phyloP scores from a whole-genome alignment of 257 asterid species.

The Primulina eburnea region DNA sequence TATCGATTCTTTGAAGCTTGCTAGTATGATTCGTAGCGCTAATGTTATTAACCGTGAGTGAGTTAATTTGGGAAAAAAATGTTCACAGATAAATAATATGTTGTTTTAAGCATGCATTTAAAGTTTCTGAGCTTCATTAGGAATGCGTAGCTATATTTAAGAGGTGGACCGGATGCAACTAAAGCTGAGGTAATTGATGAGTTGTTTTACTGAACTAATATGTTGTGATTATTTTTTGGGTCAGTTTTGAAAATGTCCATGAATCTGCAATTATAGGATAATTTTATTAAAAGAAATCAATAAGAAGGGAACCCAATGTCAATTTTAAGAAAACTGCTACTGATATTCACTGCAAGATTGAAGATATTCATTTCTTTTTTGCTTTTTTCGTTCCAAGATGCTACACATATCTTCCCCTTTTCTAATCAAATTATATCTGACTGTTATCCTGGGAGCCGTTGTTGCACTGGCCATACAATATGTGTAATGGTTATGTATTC shows the following conservation, averaged over 20 bases:
- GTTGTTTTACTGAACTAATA: not conserved
- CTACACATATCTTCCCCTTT: not conserved
- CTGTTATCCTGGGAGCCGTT: not conserved
- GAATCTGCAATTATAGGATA: not conserved
- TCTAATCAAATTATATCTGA: not conserved
- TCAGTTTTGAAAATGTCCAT: not conserved
- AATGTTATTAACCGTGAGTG: not conserved
- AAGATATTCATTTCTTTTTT: not conserved
- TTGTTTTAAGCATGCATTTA: not conserved
- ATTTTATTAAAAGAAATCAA: not conserved
- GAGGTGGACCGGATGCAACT: not conserved
- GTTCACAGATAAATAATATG: not conserved
- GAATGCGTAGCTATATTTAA: not conserved
- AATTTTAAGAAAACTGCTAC: not conserved
- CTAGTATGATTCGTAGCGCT: not conserved
- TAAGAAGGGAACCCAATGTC: not conserved
- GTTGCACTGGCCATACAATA: not conserved
- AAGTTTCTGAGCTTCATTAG: constrained; percentile 1
- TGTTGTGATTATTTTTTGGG: not conserved
- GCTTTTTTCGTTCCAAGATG: constrained; percentile 11
- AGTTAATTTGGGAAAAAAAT: not conserved
- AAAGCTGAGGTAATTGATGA: not conserved
- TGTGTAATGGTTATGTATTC: not conserved
- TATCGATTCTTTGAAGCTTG: not conserved
- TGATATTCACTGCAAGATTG: constrained; percentile 1